Evolutionary conservation across 2,329 filamentous ascomycete genomes (phyloP), one percentile per base, ranked within the genome.

Genomic region (Trichoderma semiorbis): DNA sequence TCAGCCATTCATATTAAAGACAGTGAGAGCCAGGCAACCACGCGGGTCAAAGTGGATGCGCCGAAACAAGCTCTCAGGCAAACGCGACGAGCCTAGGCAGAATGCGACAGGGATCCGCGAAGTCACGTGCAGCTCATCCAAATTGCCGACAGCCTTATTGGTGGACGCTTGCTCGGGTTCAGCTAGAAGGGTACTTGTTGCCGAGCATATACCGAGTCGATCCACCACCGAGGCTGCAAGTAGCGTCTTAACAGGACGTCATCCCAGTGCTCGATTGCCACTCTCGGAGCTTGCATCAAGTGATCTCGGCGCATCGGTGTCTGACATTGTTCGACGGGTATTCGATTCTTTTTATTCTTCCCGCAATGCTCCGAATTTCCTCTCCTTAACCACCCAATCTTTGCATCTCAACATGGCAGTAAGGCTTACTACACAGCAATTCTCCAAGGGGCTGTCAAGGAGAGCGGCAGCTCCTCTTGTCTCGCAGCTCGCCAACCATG

Each of bases 401-500:
- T 10, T 7, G 28, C 26, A 60, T 39, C 32, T 53, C 60, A 74
- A 53, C 60, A 83, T 83, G 81, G 76, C 78, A 71, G 73, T 78
- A 57, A 78, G 78, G 74, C 73, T 75, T 72, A 78, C 79, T 26
- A 73, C 78, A 69, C 75, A 77, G 70, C 77, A 78, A 71, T 75
- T 83, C 72, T 76, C 75, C 55, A 76, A 74, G 72, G 74, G 76
- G 61, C 71, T 79, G 24, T 74, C 76, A 61, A 75, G 77, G 61
- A 75, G 72, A 62, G 66, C 74, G 32, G 74, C 77, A n/a, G 75
- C 75, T 72, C 76, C 76, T 36, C 70, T 81, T 72, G 73, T 79
- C 30, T 76, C 79, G 53, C 80, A 79, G 70, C 74, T 79, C 34
- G 74, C 77, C 57, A 75, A 75, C 62, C 78, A 82, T 68, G 77